A percentile compares a stretch with the other conserved stretches of the same genome.
Conservation (phyloP, 805 yeast genomes). For the Yamadazyma kitorensis region DNA sequence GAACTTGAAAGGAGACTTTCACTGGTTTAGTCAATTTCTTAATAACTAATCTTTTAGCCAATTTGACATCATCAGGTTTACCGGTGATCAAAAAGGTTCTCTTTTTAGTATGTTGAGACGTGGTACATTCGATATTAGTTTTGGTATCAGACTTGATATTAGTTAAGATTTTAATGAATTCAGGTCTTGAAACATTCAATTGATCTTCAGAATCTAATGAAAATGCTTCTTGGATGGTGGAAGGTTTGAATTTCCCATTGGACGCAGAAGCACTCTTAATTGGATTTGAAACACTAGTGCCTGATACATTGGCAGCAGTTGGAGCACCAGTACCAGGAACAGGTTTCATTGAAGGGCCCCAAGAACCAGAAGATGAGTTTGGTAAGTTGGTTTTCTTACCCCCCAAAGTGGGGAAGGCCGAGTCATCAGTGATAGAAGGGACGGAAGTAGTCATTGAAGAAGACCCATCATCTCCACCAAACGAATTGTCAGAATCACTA, state of each 20-base stretch:
- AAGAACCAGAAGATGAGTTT: constrained; percentile 23
- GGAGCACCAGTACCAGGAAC: constrained; percentile 17
- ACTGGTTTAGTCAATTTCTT: constrained; percentile 78
- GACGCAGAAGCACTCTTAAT: constrained; percentile 13
- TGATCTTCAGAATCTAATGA: constrained; percentile 70
- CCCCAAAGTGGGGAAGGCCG: constrained; percentile 68
- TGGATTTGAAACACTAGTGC: constrained; percentile 5
- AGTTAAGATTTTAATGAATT: constrained; percentile 64
- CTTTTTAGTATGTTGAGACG: constrained; percentile 69
- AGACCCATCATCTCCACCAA: constrained; percentile 11
- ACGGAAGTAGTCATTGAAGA: constrained; percentile 18
- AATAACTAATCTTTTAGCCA: constrained; percentile 73
- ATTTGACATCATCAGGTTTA: constrained; percentile 56
- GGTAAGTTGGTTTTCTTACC: constrained; percentile 29
- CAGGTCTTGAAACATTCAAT: constrained; percentile 57
- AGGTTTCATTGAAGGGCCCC: constrained; percentile 37
- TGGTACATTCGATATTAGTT: constrained; percentile 78
- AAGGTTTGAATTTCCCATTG: constrained; percentile 42
- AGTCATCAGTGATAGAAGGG: constrained; percentile 48
- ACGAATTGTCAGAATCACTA: constrained; percentile 16
- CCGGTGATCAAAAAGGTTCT: constrained; percentile 86
- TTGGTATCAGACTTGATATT: constrained; percentile 56
- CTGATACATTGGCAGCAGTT: constrained; percentile 12
- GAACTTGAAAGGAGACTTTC: constrained; percentile 57
- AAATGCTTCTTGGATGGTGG: constrained; percentile 74